phyloP scores from a whole-genome alignment of 192 early-diverging fungal species.

The Anaeromyces robustus region DNA sequence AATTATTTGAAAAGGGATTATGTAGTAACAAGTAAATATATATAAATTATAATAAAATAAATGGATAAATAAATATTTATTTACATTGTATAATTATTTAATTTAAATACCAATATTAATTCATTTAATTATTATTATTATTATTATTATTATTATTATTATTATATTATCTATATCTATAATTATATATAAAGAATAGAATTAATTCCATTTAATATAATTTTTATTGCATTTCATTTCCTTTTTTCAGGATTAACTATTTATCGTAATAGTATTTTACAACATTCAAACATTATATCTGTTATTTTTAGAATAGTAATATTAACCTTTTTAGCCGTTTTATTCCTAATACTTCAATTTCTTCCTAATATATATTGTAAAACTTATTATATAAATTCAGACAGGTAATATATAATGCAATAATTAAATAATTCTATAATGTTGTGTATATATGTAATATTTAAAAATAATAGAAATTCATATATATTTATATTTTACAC shows the following conservation, averaged over 20 bases:
- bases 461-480: no score
- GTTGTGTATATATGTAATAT: no score
- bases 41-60: no score
- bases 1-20: not conserved
- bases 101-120: no score
- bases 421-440: no score
- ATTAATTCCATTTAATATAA: not conserved
- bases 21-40: not conserved
- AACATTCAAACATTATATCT: not conserved
- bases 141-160: no score
- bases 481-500: no score
- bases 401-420: no score
- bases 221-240: not conserved
- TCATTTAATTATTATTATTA: no score
- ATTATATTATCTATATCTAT: no score
- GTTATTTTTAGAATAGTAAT: not conserved
- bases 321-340: not conserved
- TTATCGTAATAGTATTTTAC: not conserved
- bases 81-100: no score
- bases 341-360: not conserved
- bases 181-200: not conserved
- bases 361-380: not conserved
- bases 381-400: not conserved
- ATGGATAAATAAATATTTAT: no score
- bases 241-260: not conserved